Percentiles rank a stretch among this genome's conserved stretches.
These are phyloP conservation scores for Nectriaceae sp. DNA, from an alignment of 2,329 filamentous ascomycete genomes.

Conservation along the genomic window DNA sequence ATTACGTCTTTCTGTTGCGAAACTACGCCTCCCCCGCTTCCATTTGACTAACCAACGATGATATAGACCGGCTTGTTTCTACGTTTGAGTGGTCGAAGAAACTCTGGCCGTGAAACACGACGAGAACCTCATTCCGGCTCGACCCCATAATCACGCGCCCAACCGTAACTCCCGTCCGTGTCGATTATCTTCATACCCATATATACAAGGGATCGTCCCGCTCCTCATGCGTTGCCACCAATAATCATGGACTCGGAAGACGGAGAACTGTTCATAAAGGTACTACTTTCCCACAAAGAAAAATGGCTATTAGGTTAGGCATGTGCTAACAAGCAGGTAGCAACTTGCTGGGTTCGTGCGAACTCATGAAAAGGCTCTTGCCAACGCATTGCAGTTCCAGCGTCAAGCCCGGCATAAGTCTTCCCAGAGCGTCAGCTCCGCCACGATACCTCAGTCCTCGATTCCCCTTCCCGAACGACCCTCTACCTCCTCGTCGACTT, in stretches of 20 bases:
- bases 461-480: slow-evolving; percentile 60
- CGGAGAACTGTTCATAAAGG: slow-evolving; percentile 87
- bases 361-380: slow-evolving; percentile 94
- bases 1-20: background rate
- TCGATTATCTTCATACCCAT: slow-evolving; percentile 5
- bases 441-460: slow-evolving; percentile 56
- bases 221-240: slow-evolving; percentile 34
- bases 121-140: slow-evolving; percentile 6
- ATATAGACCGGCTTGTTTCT: slow-evolving; percentile 16
- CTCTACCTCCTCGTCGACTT: slow-evolving; percentile 67
- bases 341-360: slow-evolving; percentile 95
- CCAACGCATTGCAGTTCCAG: slow-evolving; percentile 84
- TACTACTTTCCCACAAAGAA: slow-evolving; percentile 45
- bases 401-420: slow-evolving; percentile 72
- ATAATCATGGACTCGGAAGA: slow-evolving; percentile 83
- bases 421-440: slow-evolving; percentile 64
- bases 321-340: slow-evolving; percentile 51
- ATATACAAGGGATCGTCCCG: slow-evolving; percentile 4
- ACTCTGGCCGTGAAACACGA: slow-evolving; percentile 18
- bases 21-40: slow-evolving; percentile 14
- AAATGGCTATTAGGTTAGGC: slow-evolving; percentile 7
- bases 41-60: slow-evolving; percentile 20
- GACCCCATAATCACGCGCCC: background rate
- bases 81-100: slow-evolving; percentile 14
- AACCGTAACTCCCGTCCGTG: slow-evolving; percentile 4